A percentile compares a stretch with the other conserved stretches of the same genome.
Evolutionary conservation across 352 stramenopile genomes (phyloP).

Genomic region (Phytophthora macrochlamydospora): DNA sequence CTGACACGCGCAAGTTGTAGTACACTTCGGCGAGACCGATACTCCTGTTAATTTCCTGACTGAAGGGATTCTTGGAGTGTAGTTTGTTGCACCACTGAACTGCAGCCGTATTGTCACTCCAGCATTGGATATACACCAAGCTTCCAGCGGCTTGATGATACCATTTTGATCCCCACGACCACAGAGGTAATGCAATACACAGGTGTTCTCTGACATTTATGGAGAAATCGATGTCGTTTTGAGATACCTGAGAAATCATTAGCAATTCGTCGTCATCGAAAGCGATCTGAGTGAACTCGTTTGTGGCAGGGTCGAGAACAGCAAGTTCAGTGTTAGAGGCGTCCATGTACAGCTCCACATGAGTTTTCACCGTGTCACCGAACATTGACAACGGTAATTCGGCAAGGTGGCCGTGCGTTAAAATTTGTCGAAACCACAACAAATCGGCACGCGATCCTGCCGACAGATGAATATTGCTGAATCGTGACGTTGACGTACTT

Average conservation of each 20-base stretch:
- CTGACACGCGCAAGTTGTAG: conserved; percentile 7
- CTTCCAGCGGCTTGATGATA: not conserved
- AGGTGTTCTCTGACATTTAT: conserved; percentile 31
- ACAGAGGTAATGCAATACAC: conserved; percentile 12
- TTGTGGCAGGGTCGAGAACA: not conserved
- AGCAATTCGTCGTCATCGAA: conserved; percentile 2
- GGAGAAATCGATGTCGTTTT: conserved; percentile 9
- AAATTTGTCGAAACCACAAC: conserved; percentile 6
- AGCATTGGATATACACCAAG: conserved; percentile 10
- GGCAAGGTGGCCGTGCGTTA: not conserved
- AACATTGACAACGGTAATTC: conserved; percentile 1
- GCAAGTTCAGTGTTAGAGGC: not conserved
- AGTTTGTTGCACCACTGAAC: conserved; percentile 18
- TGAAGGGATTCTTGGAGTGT: conserved; percentile 2
- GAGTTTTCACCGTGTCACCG: not conserved
- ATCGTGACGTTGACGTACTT: not conserved
- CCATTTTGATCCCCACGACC: conserved; percentile 14
- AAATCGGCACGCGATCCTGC: not conserved
- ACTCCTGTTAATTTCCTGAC: conserved; percentile 31
- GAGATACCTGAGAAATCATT: too few relatives aligned
- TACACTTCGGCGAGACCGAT: conserved; percentile 21
- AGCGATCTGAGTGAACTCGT: not conserved
- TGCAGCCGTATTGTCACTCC: conserved; percentile 35
- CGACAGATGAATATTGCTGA: conserved; percentile 3
- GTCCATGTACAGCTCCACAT: conserved; percentile 2